Evolutionary conservation across 2,329 filamentous ascomycete species (phyloP), one percentile per base, ranked within the genome.

Genomic region (Verticillium alfalfae): DNA sequence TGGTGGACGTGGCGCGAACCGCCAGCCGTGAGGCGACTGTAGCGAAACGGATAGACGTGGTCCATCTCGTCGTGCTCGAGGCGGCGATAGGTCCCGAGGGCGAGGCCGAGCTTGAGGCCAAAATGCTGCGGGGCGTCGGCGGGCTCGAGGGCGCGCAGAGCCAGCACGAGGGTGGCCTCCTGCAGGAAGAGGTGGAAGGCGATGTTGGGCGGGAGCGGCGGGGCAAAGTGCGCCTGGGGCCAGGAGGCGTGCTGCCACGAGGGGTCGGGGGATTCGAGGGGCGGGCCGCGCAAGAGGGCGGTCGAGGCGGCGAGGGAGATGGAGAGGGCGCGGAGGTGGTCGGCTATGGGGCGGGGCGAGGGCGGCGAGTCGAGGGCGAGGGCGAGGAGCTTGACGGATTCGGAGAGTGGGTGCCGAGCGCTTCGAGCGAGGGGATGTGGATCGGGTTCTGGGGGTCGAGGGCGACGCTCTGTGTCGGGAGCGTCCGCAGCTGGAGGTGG

Each of bases 31-130:
- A 67, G 61, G 58, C 64, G 64, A 61, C 70, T 68, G 57, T 73
- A 76, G 56, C 76, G 75, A 68, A 83, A 97, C 4, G 78, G 80
- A 73, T 96, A 97, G 0, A 90, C 78, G 41, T 87, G 84, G 63
- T 94, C 90, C 65, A 88, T 87, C 75, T 98, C 94, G 73, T 93
- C 90, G 72, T 93, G 90, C 67, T 88, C 87, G 2, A 88, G 80
- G 18, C 87, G 80, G 10, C 86, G 78, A 13, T 85, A 74, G 0
- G 85, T 88, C 52, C 86, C 86, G 64, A 89, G 92, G 67, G 84
- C 93, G 65, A 83, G 84, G 64, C 85, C 91, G 70, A 87, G 89
- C 72, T 86, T 91, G 65, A 81, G 90, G 58, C 84, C 83, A 26
- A 88, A 77, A 66, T 80, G 86, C 69, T 86, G 73, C 70, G 81